Evolutionary conservation across 2,329 filamentous ascomycete genomes (phyloP).

Genomic region (Stagonosporopsis chrysanthemi): DNA sequence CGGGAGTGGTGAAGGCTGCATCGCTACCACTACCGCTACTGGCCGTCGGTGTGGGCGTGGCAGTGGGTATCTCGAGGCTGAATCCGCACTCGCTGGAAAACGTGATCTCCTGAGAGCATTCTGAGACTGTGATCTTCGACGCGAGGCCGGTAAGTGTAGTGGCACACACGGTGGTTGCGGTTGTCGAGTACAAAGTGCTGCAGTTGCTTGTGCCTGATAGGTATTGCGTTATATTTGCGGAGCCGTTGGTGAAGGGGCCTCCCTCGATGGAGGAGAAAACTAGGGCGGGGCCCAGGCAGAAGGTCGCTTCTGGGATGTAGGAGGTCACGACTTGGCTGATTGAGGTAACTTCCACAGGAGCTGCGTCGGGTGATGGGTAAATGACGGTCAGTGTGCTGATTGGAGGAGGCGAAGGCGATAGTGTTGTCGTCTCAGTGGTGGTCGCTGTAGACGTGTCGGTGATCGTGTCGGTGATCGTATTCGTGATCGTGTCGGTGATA

Average conservation of each 20-base stretch:
- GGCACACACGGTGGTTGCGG: slow-evolving; percentile 53
- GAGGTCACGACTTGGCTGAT: slow-evolving; percentile 55
- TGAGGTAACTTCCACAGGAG: slow-evolving; percentile 50
- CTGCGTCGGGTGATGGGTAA: slow-evolving; percentile 54
- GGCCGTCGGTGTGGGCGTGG: slow-evolving; percentile 20
- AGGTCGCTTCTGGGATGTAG: slow-evolving; percentile 53
- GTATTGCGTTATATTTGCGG: slow-evolving; percentile 36
- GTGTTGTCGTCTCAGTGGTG: slow-evolving; percentile 9
- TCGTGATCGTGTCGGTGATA: slow-evolving; percentile 17
- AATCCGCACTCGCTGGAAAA: slow-evolving; percentile 57
- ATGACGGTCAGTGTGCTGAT: slow-evolving; percentile 46
- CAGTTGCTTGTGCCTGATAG: slow-evolving; percentile 44
- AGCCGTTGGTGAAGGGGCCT: slow-evolving; percentile 50
- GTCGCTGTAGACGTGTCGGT: slow-evolving; percentile 6
- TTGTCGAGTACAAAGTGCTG: slow-evolving; percentile 51
- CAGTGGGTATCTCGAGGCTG: slow-evolving; percentile 49
- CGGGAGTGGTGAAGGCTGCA: slow-evolving; percentile 43
- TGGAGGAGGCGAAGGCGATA: slow-evolving; percentile 1
- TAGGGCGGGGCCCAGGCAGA: slow-evolving; percentile 51
- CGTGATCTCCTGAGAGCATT: slow-evolving; percentile 55
- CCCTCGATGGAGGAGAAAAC: slow-evolving; percentile 44
- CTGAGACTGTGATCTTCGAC: slow-evolving; percentile 51
- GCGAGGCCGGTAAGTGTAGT: slow-evolving; percentile 54
- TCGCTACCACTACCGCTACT: neutral
- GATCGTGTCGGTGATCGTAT: slow-evolving; percentile 4